These are phyloP conservation scores for Umbelopsis isabellina DNA, from an alignment of 192 early-diverging fungal species.

Conservation along the genomic window DNA sequence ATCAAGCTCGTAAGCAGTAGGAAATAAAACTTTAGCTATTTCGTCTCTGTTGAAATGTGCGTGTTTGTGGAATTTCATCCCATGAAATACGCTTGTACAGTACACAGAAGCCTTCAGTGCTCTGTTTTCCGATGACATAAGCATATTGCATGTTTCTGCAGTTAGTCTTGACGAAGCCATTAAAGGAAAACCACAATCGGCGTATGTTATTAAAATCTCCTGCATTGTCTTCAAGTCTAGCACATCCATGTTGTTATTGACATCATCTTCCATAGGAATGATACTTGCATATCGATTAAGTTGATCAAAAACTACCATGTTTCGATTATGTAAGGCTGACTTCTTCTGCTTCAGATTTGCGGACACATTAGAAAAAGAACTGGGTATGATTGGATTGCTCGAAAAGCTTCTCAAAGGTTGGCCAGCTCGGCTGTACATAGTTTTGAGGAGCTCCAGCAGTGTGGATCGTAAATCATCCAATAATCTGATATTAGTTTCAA, in stretches of 20 bases:
- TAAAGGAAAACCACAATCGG: constrained; percentile 25
- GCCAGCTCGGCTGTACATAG: constrained; percentile 10
- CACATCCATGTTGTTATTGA: not conserved
- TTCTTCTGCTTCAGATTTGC: not conserved
- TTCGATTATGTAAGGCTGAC: not conserved
- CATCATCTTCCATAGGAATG: not conserved
- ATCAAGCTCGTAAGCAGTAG: not conserved
- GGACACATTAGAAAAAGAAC: not conserved
- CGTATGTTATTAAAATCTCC: not conserved
- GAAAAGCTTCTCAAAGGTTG: not conserved
- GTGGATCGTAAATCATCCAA: constrained; percentile 1
- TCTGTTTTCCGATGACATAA: not conserved
- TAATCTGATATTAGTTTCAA: constrained; percentile 4
- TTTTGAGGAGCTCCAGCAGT: not conserved
- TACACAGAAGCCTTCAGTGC: constrained; percentile 14
- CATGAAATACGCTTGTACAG: constrained; percentile 17
- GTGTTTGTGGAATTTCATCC: constrained; percentile 15
- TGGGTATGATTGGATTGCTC: not conserved
- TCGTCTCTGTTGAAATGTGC: not conserved
- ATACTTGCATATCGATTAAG: constrained; percentile 11
- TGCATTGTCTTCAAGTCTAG: not conserved
- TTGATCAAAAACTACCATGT: constrained; percentile 21
- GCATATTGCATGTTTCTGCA: not conserved
- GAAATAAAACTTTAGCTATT: constrained; percentile 23
- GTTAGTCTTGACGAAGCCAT: constrained; percentile 10